These are phyloP conservation scores for Phaeotremella fagi DNA, from an alignment of 768 basidiomycete species.

Conservation along the genomic window DNA sequence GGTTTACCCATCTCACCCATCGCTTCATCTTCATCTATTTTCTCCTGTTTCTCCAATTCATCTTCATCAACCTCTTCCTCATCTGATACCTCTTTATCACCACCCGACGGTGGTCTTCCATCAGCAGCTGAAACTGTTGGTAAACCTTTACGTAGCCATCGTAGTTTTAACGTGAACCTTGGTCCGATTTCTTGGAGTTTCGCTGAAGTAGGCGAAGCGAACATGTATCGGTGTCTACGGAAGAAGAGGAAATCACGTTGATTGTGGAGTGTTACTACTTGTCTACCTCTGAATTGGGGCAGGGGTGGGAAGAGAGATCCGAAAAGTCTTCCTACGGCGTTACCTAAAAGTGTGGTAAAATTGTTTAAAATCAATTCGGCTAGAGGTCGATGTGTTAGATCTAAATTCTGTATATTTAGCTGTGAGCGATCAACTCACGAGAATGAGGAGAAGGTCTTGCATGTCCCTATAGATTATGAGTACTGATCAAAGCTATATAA, in stretches of 20 bases:
- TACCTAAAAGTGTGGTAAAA: slow-evolving; percentile 89
- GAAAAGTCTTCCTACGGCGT: slow-evolving; percentile 89
- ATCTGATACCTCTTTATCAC: slow-evolving; percentile 43
- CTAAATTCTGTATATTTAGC: too few species aligned
- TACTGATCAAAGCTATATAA: not conserved
- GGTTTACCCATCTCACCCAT: slow-evolving; percentile 37
- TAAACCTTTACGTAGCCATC: slow-evolving; percentile 80
- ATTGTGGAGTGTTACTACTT: slow-evolving; percentile 95
- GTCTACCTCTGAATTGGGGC: slow-evolving; percentile 90
- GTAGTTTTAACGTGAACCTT: slow-evolving; percentile 88
- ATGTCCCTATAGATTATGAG: slow-evolving; percentile 61
- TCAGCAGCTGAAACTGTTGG: slow-evolving; percentile 62
- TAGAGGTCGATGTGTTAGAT: too few species aligned
- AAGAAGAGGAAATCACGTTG: slow-evolving; percentile 98
- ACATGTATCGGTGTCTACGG: slow-evolving; percentile 89
- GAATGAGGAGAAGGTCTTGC: slow-evolving; percentile 86
- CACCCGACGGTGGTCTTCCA: slow-evolving; percentile 39
- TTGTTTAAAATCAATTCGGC: slow-evolving; percentile 90
- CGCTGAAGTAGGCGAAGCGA: slow-evolving; percentile 83
- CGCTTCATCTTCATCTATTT: slow-evolving; percentile 37
- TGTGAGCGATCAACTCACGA: slow-evolving; percentile 50
- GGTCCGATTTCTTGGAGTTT: slow-evolving; percentile 96
- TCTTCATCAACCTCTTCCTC: slow-evolving; percentile 24
- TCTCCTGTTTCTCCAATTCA: slow-evolving; percentile 22
- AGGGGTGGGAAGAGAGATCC: slow-evolving; percentile 93